These are phyloP conservation scores for Thalassiosira mediterranea DNA, from an alignment of 352 stramenopile genomes.

Conservation along the genomic window DNA sequence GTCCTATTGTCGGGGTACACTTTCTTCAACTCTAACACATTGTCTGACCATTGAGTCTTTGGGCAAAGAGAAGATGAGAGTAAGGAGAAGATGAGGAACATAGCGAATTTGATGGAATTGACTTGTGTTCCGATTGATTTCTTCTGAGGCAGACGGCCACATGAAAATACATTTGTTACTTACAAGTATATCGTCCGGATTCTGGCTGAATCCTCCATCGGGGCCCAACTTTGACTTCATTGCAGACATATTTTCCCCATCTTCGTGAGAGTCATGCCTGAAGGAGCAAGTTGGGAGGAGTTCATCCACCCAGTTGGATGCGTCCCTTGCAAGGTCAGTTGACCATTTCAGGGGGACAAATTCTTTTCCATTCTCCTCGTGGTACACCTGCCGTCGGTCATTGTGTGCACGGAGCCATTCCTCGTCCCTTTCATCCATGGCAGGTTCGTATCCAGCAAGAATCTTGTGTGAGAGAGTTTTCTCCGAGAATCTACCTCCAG, in stretches of 20 bases:
- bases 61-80: too few relatives aligned
- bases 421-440: constrained; percentile 14
- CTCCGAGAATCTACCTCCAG: constrained; percentile 7
- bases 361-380: constrained; percentile 19
- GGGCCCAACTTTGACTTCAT: not conserved
- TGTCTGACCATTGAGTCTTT: constrained; percentile 1
- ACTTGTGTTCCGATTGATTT: too few relatives aligned
- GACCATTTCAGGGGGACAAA: constrained; percentile 30
- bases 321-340: constrained; percentile 13
- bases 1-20: not conserved
- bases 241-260: constrained; percentile 12
- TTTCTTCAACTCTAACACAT: not conserved
- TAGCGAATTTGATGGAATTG: too few relatives aligned
- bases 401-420: constrained; percentile 31
- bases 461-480: constrained; percentile 27
- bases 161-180: not conserved
- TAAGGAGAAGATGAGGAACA: too few relatives aligned
- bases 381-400: constrained; percentile 17
- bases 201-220: not conserved
- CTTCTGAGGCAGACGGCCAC: not conserved
- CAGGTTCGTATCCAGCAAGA: constrained; percentile 23
- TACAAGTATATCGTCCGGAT: not conserved
- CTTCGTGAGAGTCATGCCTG: too few relatives aligned
- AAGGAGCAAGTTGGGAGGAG: constrained; percentile 6
- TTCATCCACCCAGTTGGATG: constrained; percentile 12